Percentiles rank a stretch among this genome's conserved stretches.
Evolutionary conservation across 306 rosid genomes (phyloP).

Genomic region (Begonia fuchsioides): DNA sequence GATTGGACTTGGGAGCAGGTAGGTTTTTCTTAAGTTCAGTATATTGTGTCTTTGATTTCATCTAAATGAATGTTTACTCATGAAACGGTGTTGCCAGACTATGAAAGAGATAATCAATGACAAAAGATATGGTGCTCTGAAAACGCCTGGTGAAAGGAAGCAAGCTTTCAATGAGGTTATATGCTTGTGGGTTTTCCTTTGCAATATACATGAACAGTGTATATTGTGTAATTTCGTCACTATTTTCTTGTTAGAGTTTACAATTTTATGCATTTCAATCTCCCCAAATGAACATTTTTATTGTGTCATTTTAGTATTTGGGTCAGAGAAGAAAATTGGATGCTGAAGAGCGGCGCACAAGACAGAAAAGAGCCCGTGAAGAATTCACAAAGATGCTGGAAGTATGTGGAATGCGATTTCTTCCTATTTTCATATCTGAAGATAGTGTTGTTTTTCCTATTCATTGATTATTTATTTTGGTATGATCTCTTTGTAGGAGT

Average conservation of each 20-base stretch:
- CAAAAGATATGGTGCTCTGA: conserved; percentile 82
- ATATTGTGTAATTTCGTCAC: conserved; percentile 6
- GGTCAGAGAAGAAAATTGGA: conserved; percentile 96
- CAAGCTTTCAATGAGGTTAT: conserved; percentile 98
- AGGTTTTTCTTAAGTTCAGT: conserved; percentile 11
- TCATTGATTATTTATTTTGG: not conserved
- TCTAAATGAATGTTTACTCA: conserved; percentile 14
- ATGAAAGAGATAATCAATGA: conserved; percentile 94
- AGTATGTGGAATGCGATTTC: conserved; percentile 35
- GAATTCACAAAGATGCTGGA: conserved; percentile 95
- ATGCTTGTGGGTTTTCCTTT: conserved; percentile 1
- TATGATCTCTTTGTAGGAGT: conserved; percentile 52
- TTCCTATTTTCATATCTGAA: not conserved
- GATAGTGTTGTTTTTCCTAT: conserved; percentile 6
- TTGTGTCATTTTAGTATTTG: conserved; percentile 46
- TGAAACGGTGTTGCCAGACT: conserved; percentile 34
- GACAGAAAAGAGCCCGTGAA: conserved; percentile 92
- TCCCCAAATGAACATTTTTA: conserved; percentile 4
- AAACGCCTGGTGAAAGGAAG: conserved; percentile 94
- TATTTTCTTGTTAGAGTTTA: conserved; percentile 3
- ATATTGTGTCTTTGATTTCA: not conserved
- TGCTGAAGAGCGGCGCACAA: conserved; percentile 92
- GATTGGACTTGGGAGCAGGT: conserved; percentile 99
- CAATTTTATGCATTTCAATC: not conserved
- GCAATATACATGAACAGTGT: not conserved